phyloP scores from a whole-genome alignment of 2,329 filamentous ascomycete genomes.

The Xylogone sp. region DNA sequence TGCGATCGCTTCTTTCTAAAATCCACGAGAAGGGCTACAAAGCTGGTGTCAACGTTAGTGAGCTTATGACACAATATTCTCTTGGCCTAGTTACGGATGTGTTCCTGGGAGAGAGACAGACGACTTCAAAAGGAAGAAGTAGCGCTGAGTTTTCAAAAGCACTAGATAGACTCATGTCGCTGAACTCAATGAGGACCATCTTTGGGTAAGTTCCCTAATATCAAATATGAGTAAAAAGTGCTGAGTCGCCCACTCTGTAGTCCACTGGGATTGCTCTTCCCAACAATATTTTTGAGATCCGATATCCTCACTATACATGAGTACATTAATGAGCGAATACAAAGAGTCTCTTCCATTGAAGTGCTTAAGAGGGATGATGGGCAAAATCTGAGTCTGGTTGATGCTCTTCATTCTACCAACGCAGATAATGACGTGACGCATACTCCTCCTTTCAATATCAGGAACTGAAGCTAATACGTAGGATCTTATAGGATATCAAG shows the following conservation, averaged over 20 bases:
- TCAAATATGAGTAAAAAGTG: background rate
- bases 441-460: constrained; percentile 2
- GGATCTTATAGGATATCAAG: constrained; percentile 1
- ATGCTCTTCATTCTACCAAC: background rate
- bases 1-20: background rate
- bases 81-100: constrained; percentile 6
- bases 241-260: background rate
- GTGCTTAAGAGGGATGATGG: background rate
- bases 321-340: background rate
- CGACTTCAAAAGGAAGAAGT: constrained; percentile 4
- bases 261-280: background rate
- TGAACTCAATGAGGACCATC: constrained; percentile 2
- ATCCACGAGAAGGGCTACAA: background rate
- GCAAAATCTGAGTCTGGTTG: background rate
- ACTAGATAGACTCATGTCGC: constrained; percentile 5
- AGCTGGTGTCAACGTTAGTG: background rate
- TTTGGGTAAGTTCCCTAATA: constrained; percentile 1
- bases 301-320: background rate
- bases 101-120: constrained; percentile 6
- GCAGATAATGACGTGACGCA: constrained; percentile 1
- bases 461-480: too few relatives aligned
- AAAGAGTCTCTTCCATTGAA: background rate
- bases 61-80: constrained; percentile 17
- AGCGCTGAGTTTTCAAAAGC: constrained; percentile 5
- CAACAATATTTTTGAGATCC: background rate